Conservation (phyloP, 2,329 filamentous ascomycete genomes). For the Lasiodiplodia sp. region DNA sequence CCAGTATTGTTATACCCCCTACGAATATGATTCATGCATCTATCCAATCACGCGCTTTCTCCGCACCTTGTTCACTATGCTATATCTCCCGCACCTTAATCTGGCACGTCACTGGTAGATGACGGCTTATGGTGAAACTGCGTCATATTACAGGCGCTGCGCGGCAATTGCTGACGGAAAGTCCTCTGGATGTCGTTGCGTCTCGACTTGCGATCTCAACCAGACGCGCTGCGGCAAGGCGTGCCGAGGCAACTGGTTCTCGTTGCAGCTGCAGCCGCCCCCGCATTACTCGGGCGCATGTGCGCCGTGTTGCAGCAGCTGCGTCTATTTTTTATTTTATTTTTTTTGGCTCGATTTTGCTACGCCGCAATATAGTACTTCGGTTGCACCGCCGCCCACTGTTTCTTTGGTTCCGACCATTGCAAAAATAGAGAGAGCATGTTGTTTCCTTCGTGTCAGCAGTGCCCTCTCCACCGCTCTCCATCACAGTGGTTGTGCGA, state of each 20-base stretch:
- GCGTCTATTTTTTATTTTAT: no score
- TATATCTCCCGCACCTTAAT: neutral
- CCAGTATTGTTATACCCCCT: neutral
- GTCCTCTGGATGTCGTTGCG: neutral
- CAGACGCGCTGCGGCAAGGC: neutral
- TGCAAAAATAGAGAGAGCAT: no score
- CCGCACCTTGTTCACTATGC: neutral
- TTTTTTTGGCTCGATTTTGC: no score
- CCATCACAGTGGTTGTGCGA: no score
- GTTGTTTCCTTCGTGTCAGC: neutral
- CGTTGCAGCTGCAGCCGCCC: neutral
- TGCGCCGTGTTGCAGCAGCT: no score
- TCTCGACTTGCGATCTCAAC: neutral
- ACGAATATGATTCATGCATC: neutral
- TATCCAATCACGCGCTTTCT: neutral
- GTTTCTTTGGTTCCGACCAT: no score
- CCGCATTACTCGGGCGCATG: neutral
- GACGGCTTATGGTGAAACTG: neutral
- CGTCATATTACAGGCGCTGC: neutral
- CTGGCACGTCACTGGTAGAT: neutral
- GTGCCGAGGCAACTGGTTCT: neutral
- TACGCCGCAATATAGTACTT: no score
- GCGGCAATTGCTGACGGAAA: neutral
- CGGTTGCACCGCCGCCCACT: no score
- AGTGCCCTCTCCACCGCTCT: neutral